Evolutionary conservation across 2,329 filamentous ascomycete genomes (phyloP).

Genomic region (Paracoccidioides brasiliensis): DNA sequence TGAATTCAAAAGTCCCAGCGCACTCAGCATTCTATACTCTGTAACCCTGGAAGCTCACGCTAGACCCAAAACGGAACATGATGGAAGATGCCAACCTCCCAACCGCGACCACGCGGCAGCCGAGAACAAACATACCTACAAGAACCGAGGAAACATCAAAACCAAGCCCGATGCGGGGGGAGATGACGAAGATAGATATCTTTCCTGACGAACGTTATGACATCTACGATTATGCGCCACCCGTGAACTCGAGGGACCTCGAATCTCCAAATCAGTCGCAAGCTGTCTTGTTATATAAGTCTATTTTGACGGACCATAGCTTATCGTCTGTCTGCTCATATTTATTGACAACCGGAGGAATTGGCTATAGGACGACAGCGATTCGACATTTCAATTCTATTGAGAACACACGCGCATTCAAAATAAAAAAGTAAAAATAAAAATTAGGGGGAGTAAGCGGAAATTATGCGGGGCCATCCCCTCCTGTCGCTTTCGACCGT

Average conservation of each 20-base stretch:
- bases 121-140: too few species aligned
- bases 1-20: too few species aligned
- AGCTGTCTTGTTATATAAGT: too few species aligned
- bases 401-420: background rate
- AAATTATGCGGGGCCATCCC: background rate
- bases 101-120: too few species aligned
- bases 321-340: too few species aligned
- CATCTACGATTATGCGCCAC: background rate
- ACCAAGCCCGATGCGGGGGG: background rate
- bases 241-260: background rate
- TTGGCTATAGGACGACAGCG: background rate
- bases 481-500: constrained; percentile 15
- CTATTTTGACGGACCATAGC: too few species aligned
- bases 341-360: background rate
- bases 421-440: background rate
- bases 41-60: too few species aligned
- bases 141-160: background rate
- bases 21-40: too few species aligned
- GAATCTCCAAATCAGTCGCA: background rate
- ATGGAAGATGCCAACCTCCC: too few species aligned
- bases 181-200: background rate
- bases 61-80: too few species aligned
- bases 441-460: background rate
- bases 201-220: background rate
- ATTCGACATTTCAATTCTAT: too few species aligned